phyloP scores from a whole-genome alignment of 371 early-diverging fungal genomes.

The Mortierella sp. region DNA sequence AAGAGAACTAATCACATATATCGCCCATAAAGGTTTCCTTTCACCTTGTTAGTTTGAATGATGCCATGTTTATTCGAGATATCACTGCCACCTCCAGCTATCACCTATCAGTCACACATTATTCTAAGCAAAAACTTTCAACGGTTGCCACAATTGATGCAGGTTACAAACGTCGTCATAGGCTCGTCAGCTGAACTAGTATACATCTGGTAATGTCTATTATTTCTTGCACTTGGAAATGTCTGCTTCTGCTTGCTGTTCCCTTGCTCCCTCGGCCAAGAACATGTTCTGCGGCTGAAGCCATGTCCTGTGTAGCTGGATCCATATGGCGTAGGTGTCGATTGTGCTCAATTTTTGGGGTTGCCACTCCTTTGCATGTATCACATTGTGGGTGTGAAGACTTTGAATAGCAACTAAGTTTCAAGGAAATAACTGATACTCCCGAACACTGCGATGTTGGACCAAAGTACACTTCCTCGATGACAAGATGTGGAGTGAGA shows the following conservation, averaged over 20 bases:
- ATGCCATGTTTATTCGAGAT: too few species aligned
- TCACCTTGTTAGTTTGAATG: too few species aligned
- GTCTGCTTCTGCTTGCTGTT: conserved; percentile 90
- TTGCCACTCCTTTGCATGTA: not conserved
- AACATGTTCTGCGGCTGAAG: conserved; percentile 80
- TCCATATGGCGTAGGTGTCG: not conserved
- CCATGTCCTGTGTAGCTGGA: not conserved
- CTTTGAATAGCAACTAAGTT: not conserved
- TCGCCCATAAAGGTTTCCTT: too few species aligned
- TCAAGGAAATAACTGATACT: not conserved
- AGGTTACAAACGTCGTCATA: conserved; percentile 97
- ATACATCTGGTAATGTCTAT: conserved; percentile 97
- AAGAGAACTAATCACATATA: too few species aligned
- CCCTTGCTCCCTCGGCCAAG: conserved; percentile 85
- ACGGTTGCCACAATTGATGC: conserved; percentile 83
- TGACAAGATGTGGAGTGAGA: too few species aligned
- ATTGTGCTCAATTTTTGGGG: too few species aligned
- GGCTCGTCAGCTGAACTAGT: conserved; percentile 99
- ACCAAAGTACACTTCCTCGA: not conserved
- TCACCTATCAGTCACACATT: too few species aligned
- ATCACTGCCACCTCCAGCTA: too few species aligned
- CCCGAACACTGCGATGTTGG: not conserved
- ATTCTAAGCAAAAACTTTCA: conserved; percentile 76
- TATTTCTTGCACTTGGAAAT: conserved; percentile 92
- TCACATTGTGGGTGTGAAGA: not conserved